Conservation (phyloP, 768 basidiomycete genomes). For the Tylopilus sp. region DNA sequence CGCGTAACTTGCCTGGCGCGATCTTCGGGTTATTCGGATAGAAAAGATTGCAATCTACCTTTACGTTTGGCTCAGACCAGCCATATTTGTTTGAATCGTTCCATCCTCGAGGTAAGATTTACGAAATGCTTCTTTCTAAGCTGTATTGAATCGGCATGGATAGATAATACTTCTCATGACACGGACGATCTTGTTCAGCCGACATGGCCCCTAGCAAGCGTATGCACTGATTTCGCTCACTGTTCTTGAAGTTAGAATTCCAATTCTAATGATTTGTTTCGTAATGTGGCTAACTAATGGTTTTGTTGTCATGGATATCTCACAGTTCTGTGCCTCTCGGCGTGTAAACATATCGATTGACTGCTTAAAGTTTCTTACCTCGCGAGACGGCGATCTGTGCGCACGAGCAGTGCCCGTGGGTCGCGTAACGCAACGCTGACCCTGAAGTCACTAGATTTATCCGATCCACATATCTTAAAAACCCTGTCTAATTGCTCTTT, state of each 20-base stretch:
- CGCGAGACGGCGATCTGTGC: not conserved
- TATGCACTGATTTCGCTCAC: not conserved
- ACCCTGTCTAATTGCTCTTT: not conserved
- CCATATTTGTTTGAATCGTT: not conserved
- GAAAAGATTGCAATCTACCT: not conserved
- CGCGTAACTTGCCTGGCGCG: not conserved
- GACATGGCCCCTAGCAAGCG: not conserved
- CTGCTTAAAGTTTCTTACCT: not conserved
- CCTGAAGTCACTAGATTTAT: not conserved
- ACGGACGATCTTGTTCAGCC: not conserved
- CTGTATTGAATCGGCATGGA: not conserved
- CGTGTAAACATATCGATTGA: not conserved
- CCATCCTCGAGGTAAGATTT: not conserved
- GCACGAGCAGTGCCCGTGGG: not conserved
- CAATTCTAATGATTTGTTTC: not conserved
- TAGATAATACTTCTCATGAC: not conserved
- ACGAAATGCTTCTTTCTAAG: not conserved
- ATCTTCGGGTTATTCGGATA: not conserved
- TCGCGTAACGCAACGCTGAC: not conserved
- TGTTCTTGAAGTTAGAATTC: not conserved
- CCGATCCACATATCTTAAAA: conserved; percentile 4
- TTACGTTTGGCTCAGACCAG: not conserved
- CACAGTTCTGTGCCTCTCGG: not conserved
- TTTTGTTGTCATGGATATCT: not conserved
- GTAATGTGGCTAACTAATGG: not conserved